Base-by-base conservation (phyloP, 345 rosid genomes). In the Populus simonii region DNA sequence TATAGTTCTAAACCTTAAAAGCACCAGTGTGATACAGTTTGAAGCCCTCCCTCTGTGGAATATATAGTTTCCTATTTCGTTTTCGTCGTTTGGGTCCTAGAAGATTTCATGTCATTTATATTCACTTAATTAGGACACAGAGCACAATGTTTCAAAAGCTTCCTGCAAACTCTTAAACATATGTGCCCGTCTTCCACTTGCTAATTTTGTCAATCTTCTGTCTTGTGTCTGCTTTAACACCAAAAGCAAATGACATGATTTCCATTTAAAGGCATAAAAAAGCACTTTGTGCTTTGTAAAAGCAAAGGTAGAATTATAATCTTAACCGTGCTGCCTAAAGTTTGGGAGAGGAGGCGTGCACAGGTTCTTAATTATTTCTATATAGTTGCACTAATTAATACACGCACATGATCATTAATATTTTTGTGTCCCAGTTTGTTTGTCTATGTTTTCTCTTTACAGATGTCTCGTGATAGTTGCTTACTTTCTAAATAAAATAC, bases 1-100 rank as follows among this genome's bases (percentile, higher is more conserved):
- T 35, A 77, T 70, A 77, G 81, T 73, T 74, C 33, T 69, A 77
- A 81, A 69, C 81, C 81, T 81, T 81, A 81, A 74, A 81, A 43
- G 57, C 73, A 55, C 73, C 63, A 41, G 51, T 53, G 27, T 25
- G 66, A 22, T 68, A 66, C 55, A 77, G 68, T 11, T 16, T 17
- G 12, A 45, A 74, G 29, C 16, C n/a, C 31, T 45, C 41, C 20
- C 17, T 74, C 70, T 65, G 47, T 12, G 6, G 20, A 41, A 33
- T 33, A 33, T 33, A 43, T 43, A 63, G 70, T 65, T 73, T 63
- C 22, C 22, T 63, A 9, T 12, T 6, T 6, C n/a, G 11, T 29
- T 71, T 51, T 17, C 39, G 23, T 74, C 41, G 18, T 20, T 43
- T 70, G 59, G 73, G 74, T 41, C 75, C 73, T 45, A 69, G 61